Evolutionary conservation across 768 basidiomycete genomes (phyloP).

Genomic region (Nidularia sp.): DNA sequence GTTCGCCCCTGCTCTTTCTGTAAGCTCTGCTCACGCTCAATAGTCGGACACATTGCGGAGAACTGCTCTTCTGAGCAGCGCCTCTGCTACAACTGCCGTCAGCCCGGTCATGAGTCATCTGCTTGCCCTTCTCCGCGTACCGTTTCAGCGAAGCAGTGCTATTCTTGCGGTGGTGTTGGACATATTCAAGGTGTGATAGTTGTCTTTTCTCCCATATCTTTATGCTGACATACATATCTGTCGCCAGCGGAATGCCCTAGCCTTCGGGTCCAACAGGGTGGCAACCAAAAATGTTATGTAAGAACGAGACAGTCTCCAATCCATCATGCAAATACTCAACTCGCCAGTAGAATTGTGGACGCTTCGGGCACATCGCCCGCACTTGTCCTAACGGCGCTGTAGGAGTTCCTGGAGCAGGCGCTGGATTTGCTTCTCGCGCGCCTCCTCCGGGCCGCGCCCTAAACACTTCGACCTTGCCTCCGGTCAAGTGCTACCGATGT

Average conservation of each 20-base stretch:
- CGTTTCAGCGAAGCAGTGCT: conserved; percentile 86
- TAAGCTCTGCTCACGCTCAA: conserved; percentile 4
- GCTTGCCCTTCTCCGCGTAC: conserved; percentile 83
- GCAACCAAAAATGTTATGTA: conserved; percentile 83
- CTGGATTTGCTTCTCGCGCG: conserved; percentile 59
- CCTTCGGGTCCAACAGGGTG: conserved; percentile 61
- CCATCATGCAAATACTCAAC: conserved; percentile 4
- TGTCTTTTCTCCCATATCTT: not conserved
- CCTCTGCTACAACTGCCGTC: conserved; percentile 92
- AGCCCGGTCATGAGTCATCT: conserved; percentile 91
- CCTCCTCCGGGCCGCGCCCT: conserved; percentile 73
- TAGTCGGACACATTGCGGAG: conserved; percentile 93
- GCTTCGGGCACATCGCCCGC: conserved; percentile 80
- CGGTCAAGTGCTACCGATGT: conserved; percentile 87
- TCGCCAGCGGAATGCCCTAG: conserved; percentile 73
- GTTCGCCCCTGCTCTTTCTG: conserved; percentile 23
- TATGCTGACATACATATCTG: not conserved
- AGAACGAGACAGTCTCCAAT: conserved; percentile 15
- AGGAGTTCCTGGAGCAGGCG: conserved; percentile 28
- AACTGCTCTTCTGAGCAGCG: conserved; percentile 85
- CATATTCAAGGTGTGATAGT: conserved; percentile 60
- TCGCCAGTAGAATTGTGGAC: conserved; percentile 64
- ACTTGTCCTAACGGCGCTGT: conserved; percentile 51
- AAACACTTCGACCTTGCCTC: conserved; percentile 73
- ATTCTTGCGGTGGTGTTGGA: conserved; percentile 89